Evolutionary conservation across 495 filamentous ascomycete genomes (phyloP).

Genomic region (Xylaria flabelliformis): DNA sequence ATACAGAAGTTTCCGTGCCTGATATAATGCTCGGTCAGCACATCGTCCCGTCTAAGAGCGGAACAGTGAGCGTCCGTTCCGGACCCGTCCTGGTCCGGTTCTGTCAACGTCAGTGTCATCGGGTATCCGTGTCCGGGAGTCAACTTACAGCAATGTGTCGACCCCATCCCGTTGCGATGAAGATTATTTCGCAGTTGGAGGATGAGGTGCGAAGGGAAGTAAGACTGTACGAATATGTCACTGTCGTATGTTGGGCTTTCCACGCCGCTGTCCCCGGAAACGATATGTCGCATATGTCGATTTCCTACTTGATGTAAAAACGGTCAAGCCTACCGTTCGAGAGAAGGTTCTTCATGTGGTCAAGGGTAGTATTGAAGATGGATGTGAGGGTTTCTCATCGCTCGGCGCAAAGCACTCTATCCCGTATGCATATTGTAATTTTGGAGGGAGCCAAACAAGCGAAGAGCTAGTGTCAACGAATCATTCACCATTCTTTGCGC

Average conservation of each 20-base stretch:
- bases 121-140: neutral
- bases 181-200: neutral
- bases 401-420: neutral
- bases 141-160: neutral
- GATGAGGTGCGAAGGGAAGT: neutral
- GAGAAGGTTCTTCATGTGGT: neutral
- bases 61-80: neutral
- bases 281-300: neutral
- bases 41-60: neutral
- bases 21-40: neutral
- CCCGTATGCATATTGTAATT: neutral
- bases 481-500: constrained; percentile 67
- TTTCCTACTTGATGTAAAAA: neutral
- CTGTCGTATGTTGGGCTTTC: neutral
- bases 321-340: neutral
- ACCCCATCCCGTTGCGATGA: neutral
- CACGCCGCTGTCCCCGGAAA: neutral
- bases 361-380: constrained; percentile 48
- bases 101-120: neutral
- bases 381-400: constrained; percentile 28
- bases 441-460: constrained; percentile 44
- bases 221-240: neutral
- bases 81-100: neutral
- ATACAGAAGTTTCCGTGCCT: neutral
- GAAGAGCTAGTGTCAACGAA: constrained; percentile 57